Evolutionary conservation across 2,329 filamentous ascomycete genomes (phyloP), one percentile per base, ranked within the genome.

Genomic region (Chrysoporthe deuterocubensis): DNA sequence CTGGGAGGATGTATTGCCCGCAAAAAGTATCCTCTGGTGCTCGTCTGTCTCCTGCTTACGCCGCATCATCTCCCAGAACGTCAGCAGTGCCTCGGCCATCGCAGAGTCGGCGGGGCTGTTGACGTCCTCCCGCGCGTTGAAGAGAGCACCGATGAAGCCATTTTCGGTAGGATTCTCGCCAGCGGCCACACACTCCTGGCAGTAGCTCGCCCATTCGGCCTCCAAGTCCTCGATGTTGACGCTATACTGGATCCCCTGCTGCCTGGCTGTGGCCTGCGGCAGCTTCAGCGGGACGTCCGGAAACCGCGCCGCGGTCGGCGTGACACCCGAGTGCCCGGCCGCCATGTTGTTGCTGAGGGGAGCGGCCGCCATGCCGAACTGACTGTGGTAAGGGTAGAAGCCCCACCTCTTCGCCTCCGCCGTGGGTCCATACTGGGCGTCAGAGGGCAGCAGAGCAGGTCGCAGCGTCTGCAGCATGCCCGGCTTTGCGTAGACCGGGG

Each of bases 11-110:
- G 69, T 62, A 18, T 56, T 56, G 0, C 64, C 64, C 2, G 34
- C n/a, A 34, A 68, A 68, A 4, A 69, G 18, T 5, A 66, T 18
- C 37, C 69, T 52, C 61, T 70, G 69, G n/a, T 70, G 69, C 16
- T 68, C 66, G 16, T 68, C 57, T 16, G 26, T 26, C 13, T 66
- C 56, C 32, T n/a, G 16, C 14, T 32, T 43, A 16, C 43, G 44
- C 8, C 52, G 1, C 26, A 52, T n/a, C n/a, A 40, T 16, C 1
- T 68, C 63, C 32, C 52, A 37, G 5, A 63, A 9, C 2, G 42
- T 42, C 9, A 67, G 14, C 3, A 69, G 32, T 3, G 65, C 48
- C 5, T 5, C 21, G 9, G 61, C 67, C 14, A 65, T n/a, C 14
- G 64, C 56, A 14, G 34, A 21, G n/a, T 58, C 62, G 6, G 13